Evolutionary conservation across 1,284 basidiomycete genomes (phyloP).

Genomic region (Fistulina hepatica): DNA sequence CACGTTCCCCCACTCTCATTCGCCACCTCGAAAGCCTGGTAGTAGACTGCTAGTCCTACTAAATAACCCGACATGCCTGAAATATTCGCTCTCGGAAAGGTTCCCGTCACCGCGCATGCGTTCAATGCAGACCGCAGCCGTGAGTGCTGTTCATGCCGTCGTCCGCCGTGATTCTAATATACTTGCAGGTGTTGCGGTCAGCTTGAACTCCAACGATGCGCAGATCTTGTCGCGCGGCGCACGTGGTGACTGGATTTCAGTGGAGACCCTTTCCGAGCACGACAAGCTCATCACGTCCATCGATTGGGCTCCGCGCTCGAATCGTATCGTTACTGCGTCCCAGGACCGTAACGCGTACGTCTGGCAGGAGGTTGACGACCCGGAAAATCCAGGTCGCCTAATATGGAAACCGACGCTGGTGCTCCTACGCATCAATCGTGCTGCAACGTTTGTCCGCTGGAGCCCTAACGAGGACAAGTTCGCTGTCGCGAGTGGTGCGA

Average conservation of each 20-base stretch:
- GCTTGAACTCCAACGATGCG: slow-evolving; percentile 84
- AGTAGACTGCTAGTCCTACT: slow-evolving; percentile 78
- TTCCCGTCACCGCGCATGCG: slow-evolving; percentile 82
- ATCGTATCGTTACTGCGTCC: slow-evolving; percentile 96
- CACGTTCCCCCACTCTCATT: neutral
- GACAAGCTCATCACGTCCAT: slow-evolving; percentile 98
- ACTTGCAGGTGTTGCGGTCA: slow-evolving; percentile 78
- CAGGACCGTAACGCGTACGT: slow-evolving; percentile 99
- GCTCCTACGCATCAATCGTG: slow-evolving; percentile 87
- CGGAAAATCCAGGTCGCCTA: slow-evolving; percentile 53
- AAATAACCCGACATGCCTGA: slow-evolving; percentile 57
- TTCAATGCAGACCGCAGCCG: slow-evolving; percentile 87
- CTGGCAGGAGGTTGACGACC: slow-evolving; percentile 77
- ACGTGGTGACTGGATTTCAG: slow-evolving; percentile 58
- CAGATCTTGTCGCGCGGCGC: slow-evolving; percentile 69
- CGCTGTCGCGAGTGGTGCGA: slow-evolving; percentile 92
- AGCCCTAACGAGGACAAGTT: slow-evolving; percentile 98
- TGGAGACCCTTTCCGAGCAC: slow-evolving; percentile 88
- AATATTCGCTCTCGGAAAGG: slow-evolving; percentile 69
- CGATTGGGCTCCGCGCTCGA: slow-evolving; percentile 95
- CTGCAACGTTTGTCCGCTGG: slow-evolving; percentile 94
- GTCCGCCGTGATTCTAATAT: slow-evolving; percentile 9
- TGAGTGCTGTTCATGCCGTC: slow-evolving; percentile 30
- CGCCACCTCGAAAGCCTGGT: slow-evolving; percentile 27
- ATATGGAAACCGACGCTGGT: slow-evolving; percentile 98